Percentiles rank a stretch among this genome's conserved stretches.
Conservation (phyloP, 371 early-diverging fungal genomes). For the Mucor velutinosus region DNA sequence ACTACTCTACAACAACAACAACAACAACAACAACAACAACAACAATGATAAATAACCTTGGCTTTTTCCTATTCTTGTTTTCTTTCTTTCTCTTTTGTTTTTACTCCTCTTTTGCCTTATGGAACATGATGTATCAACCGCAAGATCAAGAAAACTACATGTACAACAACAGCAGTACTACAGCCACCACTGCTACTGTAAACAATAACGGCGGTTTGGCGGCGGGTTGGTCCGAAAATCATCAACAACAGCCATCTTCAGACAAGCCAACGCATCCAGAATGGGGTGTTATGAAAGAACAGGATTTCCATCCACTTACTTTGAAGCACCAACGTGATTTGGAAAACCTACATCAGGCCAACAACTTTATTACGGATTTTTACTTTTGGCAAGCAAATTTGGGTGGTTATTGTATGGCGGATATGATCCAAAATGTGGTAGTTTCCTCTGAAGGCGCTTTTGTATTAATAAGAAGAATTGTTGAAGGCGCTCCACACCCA, state of each 20-base stretch:
- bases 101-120: not conserved
- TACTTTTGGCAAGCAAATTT: slow-evolving; percentile 56
- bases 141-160: slow-evolving; percentile 2
- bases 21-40: not conserved
- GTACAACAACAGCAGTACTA: slow-evolving; percentile 2
- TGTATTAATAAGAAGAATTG: slow-evolving; percentile 42
- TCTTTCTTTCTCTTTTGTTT: not conserved
- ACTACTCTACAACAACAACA: not conserved
- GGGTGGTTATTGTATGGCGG: slow-evolving; percentile 55
- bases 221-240: slow-evolving; percentile 12
- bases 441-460: slow-evolving; percentile 44
- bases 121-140: slow-evolving; percentile 4
- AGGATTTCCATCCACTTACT: slow-evolving; percentile 48
- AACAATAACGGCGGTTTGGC: slow-evolving; percentile 10
- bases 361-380: slow-evolving; percentile 38
- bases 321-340: slow-evolving; percentile 50
- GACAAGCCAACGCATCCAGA: slow-evolving; percentile 35
- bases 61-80: not conserved
- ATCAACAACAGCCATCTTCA: slow-evolving; percentile 5
- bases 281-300: slow-evolving; percentile 51
- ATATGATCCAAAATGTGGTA: slow-evolving; percentile 48
- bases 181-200: not conserved
- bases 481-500: slow-evolving; percentile 51
- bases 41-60: not conserved
- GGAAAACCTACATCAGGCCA: slow-evolving; percentile 35